Evolutionary conservation across 2,329 filamentous ascomycete genomes (phyloP).

Genomic region (Sporothrix pallida): DNA sequence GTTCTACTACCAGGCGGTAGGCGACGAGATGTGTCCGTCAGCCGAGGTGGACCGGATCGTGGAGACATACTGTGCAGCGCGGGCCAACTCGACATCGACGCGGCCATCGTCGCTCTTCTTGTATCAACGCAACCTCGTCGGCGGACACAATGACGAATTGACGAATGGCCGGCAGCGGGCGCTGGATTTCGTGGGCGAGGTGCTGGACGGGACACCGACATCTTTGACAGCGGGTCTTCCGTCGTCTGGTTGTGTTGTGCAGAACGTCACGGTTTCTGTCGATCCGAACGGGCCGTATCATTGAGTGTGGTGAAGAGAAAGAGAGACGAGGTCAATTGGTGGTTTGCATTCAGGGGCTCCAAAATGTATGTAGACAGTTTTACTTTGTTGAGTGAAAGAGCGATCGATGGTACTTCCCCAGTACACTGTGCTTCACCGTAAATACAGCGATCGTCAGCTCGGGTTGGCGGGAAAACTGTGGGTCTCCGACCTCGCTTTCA

Average conservation of each 20-base stretch:
- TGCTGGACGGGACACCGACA: slow-evolving; percentile 33
- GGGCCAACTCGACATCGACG: slow-evolving; percentile 34
- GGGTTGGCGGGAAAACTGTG: neutral
- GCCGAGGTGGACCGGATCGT: slow-evolving; percentile 50
- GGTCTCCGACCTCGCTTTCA: slow-evolving; percentile 7
- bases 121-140: slow-evolving; percentile 48
- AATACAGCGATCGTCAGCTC: neutral
- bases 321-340: neutral
- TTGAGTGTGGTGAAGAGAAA: neutral
- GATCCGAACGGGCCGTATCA: slow-evolving; percentile 13
- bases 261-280: slow-evolving; percentile 16
- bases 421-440: neutral
- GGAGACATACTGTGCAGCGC: slow-evolving; percentile 47
- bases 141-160: slow-evolving; percentile 47
- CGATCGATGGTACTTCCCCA: neutral
- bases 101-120: slow-evolving; percentile 45
- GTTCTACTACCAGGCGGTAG: slow-evolving; percentile 53
- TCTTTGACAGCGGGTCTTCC: neutral
- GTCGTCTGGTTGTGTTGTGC: neutral
- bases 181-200: slow-evolving; percentile 38
- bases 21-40: slow-evolving; percentile 50
- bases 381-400: neutral
- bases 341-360: too few relatives aligned
- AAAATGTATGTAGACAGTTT: neutral
- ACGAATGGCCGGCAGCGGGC: slow-evolving; percentile 38